Percentiles rank a stretch among this genome's conserved stretches.
Conservation (phyloP, 2,329 filamentous ascomycete genomes). For the Alternaria panax region DNA sequence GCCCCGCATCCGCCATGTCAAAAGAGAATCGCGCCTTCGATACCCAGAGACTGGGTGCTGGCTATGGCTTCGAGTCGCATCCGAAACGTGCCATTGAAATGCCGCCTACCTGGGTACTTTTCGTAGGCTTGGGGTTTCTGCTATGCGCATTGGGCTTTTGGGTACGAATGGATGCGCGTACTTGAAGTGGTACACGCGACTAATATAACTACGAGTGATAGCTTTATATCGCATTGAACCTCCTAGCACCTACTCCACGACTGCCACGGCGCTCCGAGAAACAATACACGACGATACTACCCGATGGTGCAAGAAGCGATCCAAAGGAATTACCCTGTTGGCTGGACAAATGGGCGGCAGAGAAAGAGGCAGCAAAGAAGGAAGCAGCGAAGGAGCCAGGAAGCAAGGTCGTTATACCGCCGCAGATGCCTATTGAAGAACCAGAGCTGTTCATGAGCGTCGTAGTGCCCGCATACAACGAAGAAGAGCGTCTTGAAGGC, state of each 20-base stretch:
- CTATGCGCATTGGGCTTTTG: slow-evolving; percentile 37
- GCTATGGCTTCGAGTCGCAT: slow-evolving; percentile 40
- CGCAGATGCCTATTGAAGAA: slow-evolving; percentile 69
- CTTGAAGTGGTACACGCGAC: not conserved
- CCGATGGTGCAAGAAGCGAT: slow-evolving; percentile 65
- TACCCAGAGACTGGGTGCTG: slow-evolving; percentile 26
- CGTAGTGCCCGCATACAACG: slow-evolving; percentile 95
- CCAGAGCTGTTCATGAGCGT: slow-evolving; percentile 87
- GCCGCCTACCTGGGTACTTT: slow-evolving; percentile 44
- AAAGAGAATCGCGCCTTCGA: slow-evolving; percentile 38
- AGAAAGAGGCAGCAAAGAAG: slow-evolving; percentile 57
- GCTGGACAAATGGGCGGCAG: slow-evolving; percentile 77
- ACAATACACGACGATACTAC: slow-evolving; percentile 77
- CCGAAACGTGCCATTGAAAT: slow-evolving; percentile 33
- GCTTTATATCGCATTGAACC: slow-evolving; percentile 72
- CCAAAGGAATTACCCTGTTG: slow-evolving; percentile 78
- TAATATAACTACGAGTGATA: slow-evolving; percentile 39
- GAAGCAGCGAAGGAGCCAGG: slow-evolving; percentile 35
- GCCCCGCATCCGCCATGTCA: slow-evolving; percentile 23
- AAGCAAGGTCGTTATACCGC: slow-evolving; percentile 29
- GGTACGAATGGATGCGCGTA: slow-evolving; percentile 26
- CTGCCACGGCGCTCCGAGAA: slow-evolving; percentile 79
- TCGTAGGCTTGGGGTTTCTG: slow-evolving; percentile 35
- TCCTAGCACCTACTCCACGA: slow-evolving; percentile 83
- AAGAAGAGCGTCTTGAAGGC: slow-evolving; percentile 79